These are phyloP conservation scores for Solanum chacoense DNA, from an alignment of 305 asterid genomes.

Conservation along the genomic window DNA sequence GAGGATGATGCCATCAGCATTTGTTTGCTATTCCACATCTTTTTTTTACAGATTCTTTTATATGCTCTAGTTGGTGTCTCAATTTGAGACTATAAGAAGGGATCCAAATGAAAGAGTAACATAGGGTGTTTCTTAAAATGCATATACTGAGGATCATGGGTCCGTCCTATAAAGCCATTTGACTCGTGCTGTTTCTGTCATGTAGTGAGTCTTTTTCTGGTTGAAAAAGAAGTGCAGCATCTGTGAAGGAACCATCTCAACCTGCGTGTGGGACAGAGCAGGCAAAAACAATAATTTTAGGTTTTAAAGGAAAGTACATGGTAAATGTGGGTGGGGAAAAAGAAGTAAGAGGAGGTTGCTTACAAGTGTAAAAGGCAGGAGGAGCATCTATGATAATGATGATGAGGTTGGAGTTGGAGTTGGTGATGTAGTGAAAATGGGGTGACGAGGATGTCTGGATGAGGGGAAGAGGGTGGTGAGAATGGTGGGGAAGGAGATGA, in stretches of 20 bases:
- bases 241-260: not conserved
- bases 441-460: not conserved
- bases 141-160: not conserved
- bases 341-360: not conserved
- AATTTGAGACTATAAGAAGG: not conserved
- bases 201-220: not conserved
- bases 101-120: not conserved
- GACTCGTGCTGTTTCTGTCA: not conserved
- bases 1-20: not conserved
- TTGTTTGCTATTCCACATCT: not conserved
- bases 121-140: not conserved
- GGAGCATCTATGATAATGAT: not conserved
- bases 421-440: slow-evolving; percentile 12
- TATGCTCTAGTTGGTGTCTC: not conserved
- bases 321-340: not conserved
- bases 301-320: not conserved
- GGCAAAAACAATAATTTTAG: not conserved
- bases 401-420: not conserved
- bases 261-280: not conserved
- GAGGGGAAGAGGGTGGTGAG: not conserved
- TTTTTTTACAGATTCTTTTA: not conserved
- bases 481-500: slow-evolving; percentile 8
- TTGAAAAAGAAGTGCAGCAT: not conserved
- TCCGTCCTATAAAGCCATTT: not conserved
- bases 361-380: not conserved